Evolutionary conservation across 306 rosid genomes (phyloP).

Genomic region (Prunus persica): Prunus_persica_NCBIv2 NC_034010.1:27587001-27587500

Average conservation of each 20-base stretch:
- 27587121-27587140: neutral
- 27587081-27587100: neutral
- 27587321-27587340: slow-evolving; percentile 70
- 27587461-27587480: slow-evolving; percentile 42
- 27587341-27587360: slow-evolving; percentile 76
- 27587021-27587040: slow-evolving; percentile 86
- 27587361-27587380: slow-evolving; percentile 82
- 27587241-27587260: neutral
- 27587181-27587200: neutral
- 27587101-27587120: neutral
- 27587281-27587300: slow-evolving; percentile 7
- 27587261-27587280: neutral
- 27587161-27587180: neutral
- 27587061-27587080: neutral
- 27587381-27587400: slow-evolving; percentile 76
- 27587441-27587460: neutral
- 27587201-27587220: neutral
- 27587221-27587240: neutral
- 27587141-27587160: neutral
- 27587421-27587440: slow-evolving; percentile 12
- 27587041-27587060: slow-evolving; percentile 65
- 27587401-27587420: slow-evolving; percentile 20
- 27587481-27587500: slow-evolving; percentile 85
- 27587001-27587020: slow-evolving; percentile 71
- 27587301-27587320: slow-evolving; percentile 49